These are phyloP conservation scores for Fusarium incarnatum DNA, from an alignment of 2,329 filamentous ascomycete species.

Conservation along the genomic window DNA sequence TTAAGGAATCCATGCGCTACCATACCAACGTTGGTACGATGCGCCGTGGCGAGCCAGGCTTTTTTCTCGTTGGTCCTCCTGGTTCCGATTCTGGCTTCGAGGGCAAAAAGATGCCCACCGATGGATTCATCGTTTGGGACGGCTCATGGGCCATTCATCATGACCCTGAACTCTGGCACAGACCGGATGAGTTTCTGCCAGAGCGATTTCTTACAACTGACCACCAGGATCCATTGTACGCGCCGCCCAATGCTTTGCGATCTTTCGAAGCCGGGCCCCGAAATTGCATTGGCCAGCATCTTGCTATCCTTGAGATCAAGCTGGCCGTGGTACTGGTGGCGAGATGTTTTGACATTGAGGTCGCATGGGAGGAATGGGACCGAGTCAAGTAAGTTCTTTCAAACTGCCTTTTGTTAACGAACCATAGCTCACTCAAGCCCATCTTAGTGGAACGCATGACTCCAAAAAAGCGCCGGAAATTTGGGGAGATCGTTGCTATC, in stretches of 20 bases:
- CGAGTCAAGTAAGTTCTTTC: slow-evolving; percentile 9
- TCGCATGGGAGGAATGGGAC: slow-evolving; percentile 39
- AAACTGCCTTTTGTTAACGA: too few species aligned
- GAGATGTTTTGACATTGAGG: slow-evolving; percentile 36
- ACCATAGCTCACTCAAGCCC: neutral
- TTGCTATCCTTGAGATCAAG: slow-evolving; percentile 58
- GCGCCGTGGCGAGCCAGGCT: slow-evolving; percentile 27
- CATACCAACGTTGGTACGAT: slow-evolving; percentile 41
- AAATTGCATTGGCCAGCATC: slow-evolving; percentile 67
- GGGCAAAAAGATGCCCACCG: slow-evolving; percentile 46
- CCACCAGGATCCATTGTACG: slow-evolving; percentile 23
- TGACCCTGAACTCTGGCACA: slow-evolving; percentile 31
- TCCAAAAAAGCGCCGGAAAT: slow-evolving; percentile 47
- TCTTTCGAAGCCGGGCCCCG: slow-evolving; percentile 66
- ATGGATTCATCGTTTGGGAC: slow-evolving; percentile 39
- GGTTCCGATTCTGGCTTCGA: slow-evolving; percentile 25
- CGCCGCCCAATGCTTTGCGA: slow-evolving; percentile 58
- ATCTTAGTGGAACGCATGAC: neutral
- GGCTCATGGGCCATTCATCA: slow-evolving; percentile 30
- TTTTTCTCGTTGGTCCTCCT: slow-evolving; percentile 47
- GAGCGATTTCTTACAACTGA: slow-evolving; percentile 39
- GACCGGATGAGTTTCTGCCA: slow-evolving; percentile 27
- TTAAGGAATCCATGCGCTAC: slow-evolving; percentile 54
- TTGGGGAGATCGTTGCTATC: slow-evolving; percentile 46
- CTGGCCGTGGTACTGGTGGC: slow-evolving; percentile 18